Percentiles rank a stretch among this genome's conserved stretches.
phyloP scores from a whole-genome alignment of 805 yeast genomes.

The Saturnispora kantuleensis region DNA sequence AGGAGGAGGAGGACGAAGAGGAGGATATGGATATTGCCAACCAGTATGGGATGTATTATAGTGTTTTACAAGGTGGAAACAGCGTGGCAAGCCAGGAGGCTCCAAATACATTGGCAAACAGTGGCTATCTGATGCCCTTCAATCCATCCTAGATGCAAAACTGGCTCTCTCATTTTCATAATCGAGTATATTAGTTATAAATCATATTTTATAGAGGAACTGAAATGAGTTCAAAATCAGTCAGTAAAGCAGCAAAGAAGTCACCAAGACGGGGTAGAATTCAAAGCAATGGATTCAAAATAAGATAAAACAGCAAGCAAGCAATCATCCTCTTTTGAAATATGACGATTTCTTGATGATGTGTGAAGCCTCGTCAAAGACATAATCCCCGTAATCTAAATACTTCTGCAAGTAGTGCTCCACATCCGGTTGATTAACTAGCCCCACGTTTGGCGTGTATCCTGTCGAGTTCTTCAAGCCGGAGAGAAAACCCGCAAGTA shows the following conservation, averaged over 20 bases:
- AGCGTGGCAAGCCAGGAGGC: slow-evolving; percentile 3
- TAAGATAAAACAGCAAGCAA: background rate
- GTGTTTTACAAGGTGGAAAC: slow-evolving; percentile 15
- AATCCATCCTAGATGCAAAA: slow-evolving; percentile 20
- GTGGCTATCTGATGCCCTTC: slow-evolving; percentile 24
- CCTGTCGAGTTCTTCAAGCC: slow-evolving; percentile 71
- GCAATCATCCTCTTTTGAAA: slow-evolving; percentile 28
- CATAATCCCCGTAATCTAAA: slow-evolving; percentile 75
- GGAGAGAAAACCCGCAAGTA: slow-evolving; percentile 59
- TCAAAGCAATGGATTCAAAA: too few species aligned
- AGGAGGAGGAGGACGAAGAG: slow-evolving; percentile 24
- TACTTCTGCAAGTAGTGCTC: slow-evolving; percentile 52
- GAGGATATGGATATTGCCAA: slow-evolving; percentile 24
- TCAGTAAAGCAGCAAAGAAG: background rate
- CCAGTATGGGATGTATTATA: slow-evolving; percentile 28
- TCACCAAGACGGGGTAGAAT: too few species aligned
- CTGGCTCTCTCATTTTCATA: background rate
- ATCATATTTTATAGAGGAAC: too few species aligned
- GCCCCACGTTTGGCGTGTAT: slow-evolving; percentile 44
- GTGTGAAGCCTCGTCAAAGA: slow-evolving; percentile 63
- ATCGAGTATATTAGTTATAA: background rate
- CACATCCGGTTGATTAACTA: slow-evolving; percentile 36
- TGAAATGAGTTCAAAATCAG: background rate
- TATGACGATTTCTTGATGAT: slow-evolving; percentile 62
- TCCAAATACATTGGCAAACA: slow-evolving; percentile 10